Percentiles rank a stretch among this genome's conserved stretches.
These are phyloP conservation scores for Linderniella brevidens DNA, from an alignment of 257 asterid genomes.

Conservation along the genomic window DNA sequence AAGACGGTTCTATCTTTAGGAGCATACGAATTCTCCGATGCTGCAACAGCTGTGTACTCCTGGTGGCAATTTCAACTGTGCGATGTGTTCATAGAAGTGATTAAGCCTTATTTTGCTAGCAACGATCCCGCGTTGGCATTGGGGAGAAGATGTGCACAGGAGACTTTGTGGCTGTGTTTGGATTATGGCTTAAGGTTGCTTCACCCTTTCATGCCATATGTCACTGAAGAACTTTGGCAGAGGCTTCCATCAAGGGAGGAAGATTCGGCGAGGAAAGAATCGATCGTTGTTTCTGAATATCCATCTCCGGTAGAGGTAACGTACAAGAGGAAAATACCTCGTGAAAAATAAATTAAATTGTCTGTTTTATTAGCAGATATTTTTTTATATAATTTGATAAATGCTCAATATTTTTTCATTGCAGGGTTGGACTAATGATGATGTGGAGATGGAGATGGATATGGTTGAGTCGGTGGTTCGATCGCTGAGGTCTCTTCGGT, in stretches of 20 bases:
- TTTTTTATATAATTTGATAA: background rate
- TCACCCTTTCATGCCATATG: slow-evolving; percentile 94
- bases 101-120: slow-evolving; percentile 68
- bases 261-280: slow-evolving; percentile 49
- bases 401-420: slow-evolving; percentile 2
- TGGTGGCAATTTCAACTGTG: slow-evolving; percentile 93
- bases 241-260: slow-evolving; percentile 58
- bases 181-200: slow-evolving; percentile 76
- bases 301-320: slow-evolving; percentile 60
- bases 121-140: slow-evolving; percentile 28
- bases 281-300: slow-evolving; percentile 71
- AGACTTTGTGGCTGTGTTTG: slow-evolving; percentile 79
- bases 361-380: no score
- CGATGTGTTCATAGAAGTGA: slow-evolving; percentile 86
- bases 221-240: slow-evolving; percentile 97
- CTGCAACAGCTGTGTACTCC: slow-evolving; percentile 71
- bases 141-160: slow-evolving; percentile 55
- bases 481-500: slow-evolving; percentile 60
- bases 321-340: no score
- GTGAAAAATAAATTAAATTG: no score
- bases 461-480: slow-evolving; percentile 47
- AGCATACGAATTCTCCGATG: slow-evolving; percentile 74
- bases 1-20: slow-evolving; percentile 51
- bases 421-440: slow-evolving; percentile 68
- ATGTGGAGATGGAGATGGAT: slow-evolving; percentile 64